Evolutionary conservation across 441 rosid species (phyloP).

Genomic region (Capsella rubella): DNA sequence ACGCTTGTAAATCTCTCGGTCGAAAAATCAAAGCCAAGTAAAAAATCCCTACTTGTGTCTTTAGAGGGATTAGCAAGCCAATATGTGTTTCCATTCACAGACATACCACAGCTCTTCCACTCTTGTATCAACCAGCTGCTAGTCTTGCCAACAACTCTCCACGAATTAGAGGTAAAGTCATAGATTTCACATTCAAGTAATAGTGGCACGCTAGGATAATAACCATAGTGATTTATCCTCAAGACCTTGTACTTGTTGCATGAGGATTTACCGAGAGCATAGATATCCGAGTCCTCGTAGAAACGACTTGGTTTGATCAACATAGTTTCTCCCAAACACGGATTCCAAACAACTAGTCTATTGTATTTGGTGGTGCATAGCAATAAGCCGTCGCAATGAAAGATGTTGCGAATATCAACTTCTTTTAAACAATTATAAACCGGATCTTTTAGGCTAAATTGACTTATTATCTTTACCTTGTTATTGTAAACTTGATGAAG

Average conservation of each 20-base stretch:
- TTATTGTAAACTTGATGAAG: not conserved
- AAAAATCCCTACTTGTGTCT: not conserved
- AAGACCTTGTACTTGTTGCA: slow-evolving; percentile 1
- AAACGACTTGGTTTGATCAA: not conserved
- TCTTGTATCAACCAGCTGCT: not conserved
- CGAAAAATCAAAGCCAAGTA: not conserved
- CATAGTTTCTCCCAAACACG: not conserved
- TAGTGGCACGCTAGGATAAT: not conserved
- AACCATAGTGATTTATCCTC: not conserved
- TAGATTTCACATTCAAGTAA: not conserved
- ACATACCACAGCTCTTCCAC: not conserved
- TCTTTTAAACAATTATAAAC: not conserved
- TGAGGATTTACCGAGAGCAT: not conserved
- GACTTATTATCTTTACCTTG: not conserved
- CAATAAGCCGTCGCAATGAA: not conserved
- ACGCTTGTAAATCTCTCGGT: not conserved
- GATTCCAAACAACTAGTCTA: not conserved
- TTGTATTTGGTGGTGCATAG: not conserved
- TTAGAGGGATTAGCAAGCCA: not conserved
- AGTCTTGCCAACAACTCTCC: not conserved
- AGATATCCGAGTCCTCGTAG: not conserved
- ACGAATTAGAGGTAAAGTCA: slow-evolving; percentile 5
- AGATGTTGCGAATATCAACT: not conserved
- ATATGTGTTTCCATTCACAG: not conserved
- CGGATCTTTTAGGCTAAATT: not conserved